Evolutionary conservation across 2,329 filamentous ascomycete species (phyloP).

Genomic region (Lecanosticta acicola): DNA sequence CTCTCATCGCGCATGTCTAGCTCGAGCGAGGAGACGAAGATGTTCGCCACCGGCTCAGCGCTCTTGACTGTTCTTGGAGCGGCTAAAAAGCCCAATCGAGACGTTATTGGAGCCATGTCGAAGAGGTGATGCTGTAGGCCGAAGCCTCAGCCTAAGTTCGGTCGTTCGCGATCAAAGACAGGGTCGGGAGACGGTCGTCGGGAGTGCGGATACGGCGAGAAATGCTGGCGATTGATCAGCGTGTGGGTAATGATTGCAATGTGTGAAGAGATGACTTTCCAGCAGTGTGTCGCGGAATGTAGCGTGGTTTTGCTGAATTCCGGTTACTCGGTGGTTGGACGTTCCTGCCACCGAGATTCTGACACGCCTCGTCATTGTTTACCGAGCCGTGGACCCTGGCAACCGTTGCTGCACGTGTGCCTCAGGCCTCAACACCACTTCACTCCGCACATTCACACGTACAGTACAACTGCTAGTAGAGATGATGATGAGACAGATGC

Average conservation of each 20-base stretch:
- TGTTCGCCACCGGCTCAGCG: constrained; percentile 20
- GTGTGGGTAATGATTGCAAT: not conserved
- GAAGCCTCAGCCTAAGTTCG: constrained; percentile 23
- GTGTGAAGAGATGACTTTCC: not conserved
- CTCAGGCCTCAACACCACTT: not conserved
- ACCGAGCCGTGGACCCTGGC: not conserved
- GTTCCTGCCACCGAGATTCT: not conserved
- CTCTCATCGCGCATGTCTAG: constrained; percentile 22
- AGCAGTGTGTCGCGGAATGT: not conserved
- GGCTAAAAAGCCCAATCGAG: constrained; percentile 21
- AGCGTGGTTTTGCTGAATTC: not conserved
- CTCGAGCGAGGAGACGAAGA: constrained; percentile 27
- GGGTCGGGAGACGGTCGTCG: not conserved
- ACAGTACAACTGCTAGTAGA: too few species aligned
- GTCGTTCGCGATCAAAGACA: not conserved
- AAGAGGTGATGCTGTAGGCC: constrained; percentile 22
- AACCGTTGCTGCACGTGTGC: not conserved
- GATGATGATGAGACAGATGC: too few species aligned
- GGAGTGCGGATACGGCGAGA: not conserved
- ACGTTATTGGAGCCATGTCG: constrained; percentile 27
- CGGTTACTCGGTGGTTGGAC: not conserved
- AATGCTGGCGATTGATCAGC: not conserved
- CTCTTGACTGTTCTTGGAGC: constrained; percentile 13
- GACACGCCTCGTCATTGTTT: not conserved
- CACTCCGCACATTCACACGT: not conserved